Conservation (phyloP, 805 yeast genomes). For the Yamadazyma ubonensis region DNA sequence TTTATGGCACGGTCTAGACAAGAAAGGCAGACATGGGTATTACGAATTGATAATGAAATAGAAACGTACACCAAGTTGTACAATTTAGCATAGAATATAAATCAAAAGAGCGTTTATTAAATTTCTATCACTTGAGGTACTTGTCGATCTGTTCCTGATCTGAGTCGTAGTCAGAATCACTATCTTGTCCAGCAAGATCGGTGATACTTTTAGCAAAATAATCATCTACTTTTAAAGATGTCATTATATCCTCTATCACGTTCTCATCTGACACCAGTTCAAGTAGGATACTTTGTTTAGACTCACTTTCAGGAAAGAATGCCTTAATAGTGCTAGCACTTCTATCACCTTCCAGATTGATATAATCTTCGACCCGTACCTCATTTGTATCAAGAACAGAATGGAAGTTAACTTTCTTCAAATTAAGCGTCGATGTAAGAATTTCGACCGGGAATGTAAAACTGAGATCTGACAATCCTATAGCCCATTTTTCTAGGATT, state of each 20-base stretch:
- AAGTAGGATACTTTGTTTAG: too few species aligned
- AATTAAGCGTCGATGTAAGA: slow-evolving; percentile 32
- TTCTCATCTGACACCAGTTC: slow-evolving; percentile 7
- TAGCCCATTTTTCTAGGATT: slow-evolving; percentile 46
- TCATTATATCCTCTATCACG: slow-evolving; percentile 10
- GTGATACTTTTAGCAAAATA: neutral
- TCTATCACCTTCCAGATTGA: neutral
- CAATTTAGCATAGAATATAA: slow-evolving; percentile 2
- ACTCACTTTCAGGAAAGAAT: too few species aligned
- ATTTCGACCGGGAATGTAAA: slow-evolving; percentile 34
- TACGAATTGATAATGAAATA: slow-evolving; percentile 42
- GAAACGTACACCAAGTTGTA: slow-evolving; percentile 35
- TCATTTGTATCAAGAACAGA: too few species aligned
- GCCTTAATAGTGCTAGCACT: slow-evolving; percentile 3
- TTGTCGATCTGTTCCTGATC: slow-evolving; percentile 18
- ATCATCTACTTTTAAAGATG: slow-evolving; percentile 6
- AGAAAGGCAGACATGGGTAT: slow-evolving; percentile 84
- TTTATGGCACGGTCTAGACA: slow-evolving; percentile 81
- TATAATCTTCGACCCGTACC: too few species aligned
- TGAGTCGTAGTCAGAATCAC: slow-evolving; percentile 23
- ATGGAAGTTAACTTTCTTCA: neutral
- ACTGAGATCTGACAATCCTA: slow-evolving; percentile 35
- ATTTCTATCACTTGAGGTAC: neutral
- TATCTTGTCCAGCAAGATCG: slow-evolving; percentile 3
- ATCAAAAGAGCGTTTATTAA: neutral